Percentiles rank a stretch among this genome's conserved stretches.
Conservation (phyloP, 495 filamentous ascomycete species). For the Bathelium albidoporum region DNA sequence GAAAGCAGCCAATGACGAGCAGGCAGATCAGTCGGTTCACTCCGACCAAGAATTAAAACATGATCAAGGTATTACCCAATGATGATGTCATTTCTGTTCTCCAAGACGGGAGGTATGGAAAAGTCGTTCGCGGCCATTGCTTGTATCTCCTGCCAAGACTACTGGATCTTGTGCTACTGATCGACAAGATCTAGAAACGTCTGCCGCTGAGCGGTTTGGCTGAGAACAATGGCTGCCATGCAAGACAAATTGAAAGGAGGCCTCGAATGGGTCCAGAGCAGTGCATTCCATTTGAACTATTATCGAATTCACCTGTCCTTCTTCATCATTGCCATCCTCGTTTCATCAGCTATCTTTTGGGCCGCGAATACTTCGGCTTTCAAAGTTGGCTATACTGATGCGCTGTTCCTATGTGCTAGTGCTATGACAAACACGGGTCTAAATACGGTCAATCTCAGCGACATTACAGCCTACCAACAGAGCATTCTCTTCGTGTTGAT, state of each 20-base stretch:
- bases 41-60: too few species aligned
- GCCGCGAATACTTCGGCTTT: background rate
- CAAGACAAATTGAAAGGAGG: background rate
- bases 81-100: too few species aligned
- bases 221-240: background rate
- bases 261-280: background rate
- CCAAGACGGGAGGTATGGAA: too few species aligned
- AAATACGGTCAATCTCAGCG: conserved; percentile 10
- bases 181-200: too few species aligned
- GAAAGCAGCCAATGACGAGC: too few species aligned
- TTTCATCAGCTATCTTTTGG: conserved; percentile 7
- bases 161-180: too few species aligned
- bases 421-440: conserved; percentile 10
- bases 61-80: too few species aligned
- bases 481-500: conserved; percentile 7
- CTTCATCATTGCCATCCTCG: conserved; percentile 9
- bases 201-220: background rate
- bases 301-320: conserved; percentile 7
- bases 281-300: conserved; percentile 4
- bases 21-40: too few species aligned
- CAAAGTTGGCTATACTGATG: conserved; percentile 5
- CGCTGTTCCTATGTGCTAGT: conserved; percentile 9
- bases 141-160: too few species aligned
- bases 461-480: conserved; percentile 7
- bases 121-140: too few species aligned